Conservation (phyloP, 352 stramenopile genomes). For the Bremia lactucae region DNA sequence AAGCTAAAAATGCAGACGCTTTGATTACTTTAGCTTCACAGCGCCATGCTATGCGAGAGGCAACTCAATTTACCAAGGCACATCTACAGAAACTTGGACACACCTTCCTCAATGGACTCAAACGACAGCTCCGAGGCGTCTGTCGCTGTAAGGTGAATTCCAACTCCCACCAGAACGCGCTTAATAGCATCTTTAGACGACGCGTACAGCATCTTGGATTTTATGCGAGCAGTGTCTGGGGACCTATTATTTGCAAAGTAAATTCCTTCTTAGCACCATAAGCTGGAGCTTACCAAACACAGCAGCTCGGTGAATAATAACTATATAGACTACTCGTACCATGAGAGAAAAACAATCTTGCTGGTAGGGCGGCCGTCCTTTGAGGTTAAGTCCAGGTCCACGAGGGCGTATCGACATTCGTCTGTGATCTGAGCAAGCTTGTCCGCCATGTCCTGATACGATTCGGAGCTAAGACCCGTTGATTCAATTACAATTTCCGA, state of each 20-base stretch:
- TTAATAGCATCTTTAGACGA: slow-evolving; percentile 93
- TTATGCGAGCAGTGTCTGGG: slow-evolving; percentile 87
- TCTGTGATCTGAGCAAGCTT: slow-evolving; percentile 65
- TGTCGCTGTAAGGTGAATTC: slow-evolving; percentile 91
- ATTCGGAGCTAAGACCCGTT: slow-evolving; percentile 58
- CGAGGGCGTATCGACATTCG: slow-evolving; percentile 83
- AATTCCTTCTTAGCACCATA: too few species aligned
- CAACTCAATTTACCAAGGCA: slow-evolving; percentile 27
- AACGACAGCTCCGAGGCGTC: slow-evolving; percentile 82
- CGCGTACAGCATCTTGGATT: slow-evolving; percentile 94
- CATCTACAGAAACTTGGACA: slow-evolving; percentile 84
- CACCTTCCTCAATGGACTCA: slow-evolving; percentile 70
- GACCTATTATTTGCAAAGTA: slow-evolving; percentile 38
- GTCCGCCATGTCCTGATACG: slow-evolving; percentile 81
- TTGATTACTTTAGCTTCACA: slow-evolving; percentile 22
- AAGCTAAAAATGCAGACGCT: slow-evolving; percentile 22
- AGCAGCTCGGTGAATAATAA: too few species aligned
- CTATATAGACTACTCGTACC: slow-evolving; percentile 26
- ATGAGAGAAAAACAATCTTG: slow-evolving; percentile 90
- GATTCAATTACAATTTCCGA: slow-evolving; percentile 90
- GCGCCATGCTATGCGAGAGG: slow-evolving; percentile 3
- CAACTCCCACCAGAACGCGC: slow-evolving; percentile 88
- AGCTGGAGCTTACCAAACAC: too few species aligned
- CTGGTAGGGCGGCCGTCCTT: slow-evolving; percentile 82
- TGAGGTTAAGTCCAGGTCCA: slow-evolving; percentile 84